A percentile compares a stretch with the other conserved stretches of the same genome.
Conservation (phyloP, 2,329 filamentous ascomycete genomes). For the Xylariaceae sp. region DNA sequence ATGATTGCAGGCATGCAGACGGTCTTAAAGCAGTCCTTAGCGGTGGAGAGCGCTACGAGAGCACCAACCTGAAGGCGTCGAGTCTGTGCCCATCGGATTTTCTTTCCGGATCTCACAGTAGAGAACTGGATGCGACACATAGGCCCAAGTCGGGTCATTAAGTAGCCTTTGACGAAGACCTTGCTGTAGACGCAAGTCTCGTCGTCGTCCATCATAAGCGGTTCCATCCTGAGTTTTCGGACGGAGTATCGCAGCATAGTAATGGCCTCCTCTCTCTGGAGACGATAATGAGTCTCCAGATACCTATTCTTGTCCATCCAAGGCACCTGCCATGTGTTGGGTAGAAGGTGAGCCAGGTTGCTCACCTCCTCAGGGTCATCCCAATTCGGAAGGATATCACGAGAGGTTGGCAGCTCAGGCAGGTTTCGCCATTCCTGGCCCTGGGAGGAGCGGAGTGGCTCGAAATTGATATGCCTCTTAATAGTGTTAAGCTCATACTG, state of each 20-base stretch:
- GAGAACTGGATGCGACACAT: slow-evolving; percentile 73
- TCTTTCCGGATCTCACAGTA: slow-evolving; percentile 63
- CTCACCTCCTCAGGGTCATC: slow-evolving; percentile 21
- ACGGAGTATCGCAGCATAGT: slow-evolving; percentile 71
- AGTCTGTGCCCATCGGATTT: slow-evolving; percentile 65
- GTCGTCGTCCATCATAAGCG: slow-evolving; percentile 59
- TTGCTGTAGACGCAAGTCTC: slow-evolving; percentile 70
- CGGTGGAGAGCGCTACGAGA: slow-evolving; percentile 56
- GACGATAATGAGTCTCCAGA: slow-evolving; percentile 71
- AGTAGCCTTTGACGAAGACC: slow-evolving; percentile 67
- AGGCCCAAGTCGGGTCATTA: slow-evolving; percentile 64
- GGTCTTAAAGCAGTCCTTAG: slow-evolving; percentile 62
- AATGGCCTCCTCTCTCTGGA: slow-evolving; percentile 75
- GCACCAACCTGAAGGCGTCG: slow-evolving; percentile 55
- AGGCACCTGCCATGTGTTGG: slow-evolving; percentile 58
- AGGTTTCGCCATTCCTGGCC: slow-evolving; percentile 39
- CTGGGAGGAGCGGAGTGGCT: background rate
- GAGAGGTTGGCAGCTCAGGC: slow-evolving; percentile 57
- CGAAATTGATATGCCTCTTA: slow-evolving; percentile 23
- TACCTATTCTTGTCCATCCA: slow-evolving; percentile 68
- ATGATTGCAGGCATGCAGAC: slow-evolving; percentile 73
- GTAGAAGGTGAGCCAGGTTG: slow-evolving; percentile 42
- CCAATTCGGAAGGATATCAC: slow-evolving; percentile 52
- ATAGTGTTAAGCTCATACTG: slow-evolving; percentile 20
- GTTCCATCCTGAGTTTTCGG: slow-evolving; percentile 52